Evolutionary conservation across 2,329 filamentous ascomycete species (phyloP).

Genomic region (Alternaria ethzedia): DNA sequence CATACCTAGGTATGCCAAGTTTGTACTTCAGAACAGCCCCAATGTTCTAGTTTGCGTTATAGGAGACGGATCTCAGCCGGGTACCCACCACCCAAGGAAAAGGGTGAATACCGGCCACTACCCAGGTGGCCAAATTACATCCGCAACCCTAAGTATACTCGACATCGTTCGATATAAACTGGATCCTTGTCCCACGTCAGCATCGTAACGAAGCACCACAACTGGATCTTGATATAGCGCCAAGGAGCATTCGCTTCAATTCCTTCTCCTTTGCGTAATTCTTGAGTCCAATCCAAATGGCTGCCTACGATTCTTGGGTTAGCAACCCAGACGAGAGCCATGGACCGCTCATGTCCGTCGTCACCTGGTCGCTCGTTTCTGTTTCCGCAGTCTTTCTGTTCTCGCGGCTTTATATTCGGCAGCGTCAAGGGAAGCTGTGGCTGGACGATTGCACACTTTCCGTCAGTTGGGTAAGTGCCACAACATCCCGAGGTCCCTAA

Average conservation of each 20-base stretch:
- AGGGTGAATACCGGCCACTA: conserved; percentile 5
- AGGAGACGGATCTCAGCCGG: neutral
- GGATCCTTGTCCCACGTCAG: conserved; percentile 6
- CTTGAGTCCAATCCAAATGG: conserved; percentile 1
- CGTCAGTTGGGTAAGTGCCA: conserved; percentile 17
- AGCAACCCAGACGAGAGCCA: conserved; percentile 14
- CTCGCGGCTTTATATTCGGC: conserved; percentile 15
- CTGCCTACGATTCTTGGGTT: conserved; percentile 10
- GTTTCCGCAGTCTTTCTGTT: conserved; percentile 12
- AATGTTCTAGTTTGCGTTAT: neutral
- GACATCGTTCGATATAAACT: conserved; percentile 4
- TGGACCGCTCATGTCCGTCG: conserved; percentile 16
- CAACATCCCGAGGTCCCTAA: neutral
- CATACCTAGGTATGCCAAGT: neutral
- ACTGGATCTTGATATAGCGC: neutral
- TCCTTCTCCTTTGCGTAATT: neutral
- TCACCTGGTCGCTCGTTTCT: conserved; percentile 14
- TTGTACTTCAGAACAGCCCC: neutral
- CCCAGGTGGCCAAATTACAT: neutral
- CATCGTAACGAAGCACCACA: neutral
- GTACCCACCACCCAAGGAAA: conserved; percentile 6
- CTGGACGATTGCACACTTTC: conserved; percentile 15
- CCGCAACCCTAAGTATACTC: neutral
- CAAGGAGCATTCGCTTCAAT: conserved; percentile 2
- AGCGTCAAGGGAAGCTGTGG: conserved; percentile 19